Base-by-base conservation (phyloP, 1,284 basidiomycete species). In the Boletellus deceptivus region DNA sequence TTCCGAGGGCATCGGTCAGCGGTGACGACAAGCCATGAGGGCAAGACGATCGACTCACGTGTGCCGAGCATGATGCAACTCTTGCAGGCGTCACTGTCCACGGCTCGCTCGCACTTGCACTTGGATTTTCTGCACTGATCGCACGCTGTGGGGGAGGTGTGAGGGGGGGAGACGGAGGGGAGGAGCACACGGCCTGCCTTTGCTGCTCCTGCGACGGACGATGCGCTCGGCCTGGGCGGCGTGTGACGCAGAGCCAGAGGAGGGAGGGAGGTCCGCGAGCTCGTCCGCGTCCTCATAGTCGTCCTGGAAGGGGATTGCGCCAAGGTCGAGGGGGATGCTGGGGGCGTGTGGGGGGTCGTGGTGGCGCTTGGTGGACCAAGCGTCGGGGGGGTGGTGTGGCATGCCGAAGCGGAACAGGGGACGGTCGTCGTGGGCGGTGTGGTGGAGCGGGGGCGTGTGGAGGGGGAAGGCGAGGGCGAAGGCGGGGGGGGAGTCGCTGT, bases 51-150 rank as follows among this genome's bases (percentile, higher is more conserved):
- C 14, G 27, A 77, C 82, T 72, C 60, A 87, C 86, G 65, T 39
- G 84, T 86, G 45, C 80, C 81, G 18, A 89, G 75, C 72, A 87
- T 76, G 31, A 83, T 71, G 63, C 89, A 91, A 61, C 80, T 87
- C 63, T 84, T 84, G 71, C 88, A 69, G 14, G 65, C 53, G 16
- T 53, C 39, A 2, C 50, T 53, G 39, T 60, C 56, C 3, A 39
- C 40, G 3, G 57, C 6, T 4, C 65, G 65, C 49, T 69, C 62
- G 46, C 65, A 61, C 48, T 68, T 64, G 49, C 65, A 60, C 31
- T 69, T 66, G 49, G 55, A 60, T 42, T 62, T 91, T 52, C 89
- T 80, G 68, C 89, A 91, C 64, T 90, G 88, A 69, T 89, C 84
- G 68, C 88, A 90, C 29, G 84, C 86, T 84, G 48, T 10, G n/a